Base-by-base conservation (phyloP, 2,329 filamentous ascomycete species). In the Colletotrichum falcatum region DNA sequence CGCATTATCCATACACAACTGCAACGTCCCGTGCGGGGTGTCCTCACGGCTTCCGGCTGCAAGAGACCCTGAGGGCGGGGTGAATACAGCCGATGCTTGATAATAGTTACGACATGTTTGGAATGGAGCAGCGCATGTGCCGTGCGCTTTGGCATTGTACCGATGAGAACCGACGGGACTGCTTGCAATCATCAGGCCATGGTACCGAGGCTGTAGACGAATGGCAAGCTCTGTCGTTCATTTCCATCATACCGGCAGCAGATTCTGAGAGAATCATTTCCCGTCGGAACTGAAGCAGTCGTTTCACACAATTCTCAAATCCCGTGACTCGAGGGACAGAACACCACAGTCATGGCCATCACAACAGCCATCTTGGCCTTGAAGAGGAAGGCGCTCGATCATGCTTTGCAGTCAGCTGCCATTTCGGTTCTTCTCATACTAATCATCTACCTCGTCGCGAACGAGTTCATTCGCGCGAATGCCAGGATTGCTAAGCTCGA, bases 381-480 rank as follows among this genome's bases (percentile, higher is more conserved):
- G 0, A 66, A 71, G 26, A 62, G 74, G 12, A 37, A 74, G 26
- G 61, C 76, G 8, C 65, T 69, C 9, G 66, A 76, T 28, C 77
- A 78, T 33, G 72, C 74, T 2, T 63, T 73, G 20, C 73, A 76
- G 42, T 75, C 75, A 1, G 18, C 58, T 12, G 23, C 55, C 30
- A 59, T 59, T 8, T 54, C 49, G 12, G 28, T 67, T 16, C 64
- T 70, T 20, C 30, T 67, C 18, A 39, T 80, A 1, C 81, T 83
- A 0, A 55, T 84, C 37, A 67, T 84, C 58, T 87, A 87, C 74
- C 72, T 88, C 62, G 70, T 87, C 26, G 63, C 82, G 70, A 87
- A 87, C 71, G 86, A 88, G 70, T 77, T 86, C n/a, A 75, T 85
- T 56, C 84, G 86, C 51, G 72, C 74, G 64, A 77, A 77, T 67